Conservation (phyloP, 2,329 filamentous ascomycete species). For the Cladosporium oxysporum region DNA sequence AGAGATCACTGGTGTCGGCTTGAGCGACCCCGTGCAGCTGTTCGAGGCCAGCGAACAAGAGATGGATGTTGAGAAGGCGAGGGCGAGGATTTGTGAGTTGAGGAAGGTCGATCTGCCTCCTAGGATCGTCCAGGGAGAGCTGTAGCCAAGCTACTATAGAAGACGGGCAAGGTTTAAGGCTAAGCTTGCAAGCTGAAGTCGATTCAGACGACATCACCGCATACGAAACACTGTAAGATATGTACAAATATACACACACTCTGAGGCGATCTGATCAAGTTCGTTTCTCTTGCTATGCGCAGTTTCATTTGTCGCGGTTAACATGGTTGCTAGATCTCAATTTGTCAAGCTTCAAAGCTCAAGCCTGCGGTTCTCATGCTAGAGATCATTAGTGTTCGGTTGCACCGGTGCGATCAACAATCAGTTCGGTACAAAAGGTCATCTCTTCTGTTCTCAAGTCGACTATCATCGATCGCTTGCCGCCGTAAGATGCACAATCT, state of each 20-base stretch:
- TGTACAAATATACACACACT: neutral
- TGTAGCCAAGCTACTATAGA: neutral
- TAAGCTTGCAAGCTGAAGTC: neutral
- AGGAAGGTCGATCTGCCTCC: constrained; percentile 14
- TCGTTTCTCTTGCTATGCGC: no score
- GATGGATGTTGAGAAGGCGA: constrained; percentile 15
- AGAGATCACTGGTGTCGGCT: neutral
- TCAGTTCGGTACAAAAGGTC: no score
- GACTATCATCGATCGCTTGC: no score
- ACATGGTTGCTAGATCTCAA: no score
- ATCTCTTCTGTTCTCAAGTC: no score
- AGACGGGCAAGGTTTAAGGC: neutral
- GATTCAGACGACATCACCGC: neutral
- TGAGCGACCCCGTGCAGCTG: constrained; percentile 9
- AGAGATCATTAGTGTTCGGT: no score
- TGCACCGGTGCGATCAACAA: no score
- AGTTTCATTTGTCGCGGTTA: no score
- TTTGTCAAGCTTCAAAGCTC: no score
- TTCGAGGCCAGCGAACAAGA: neutral
- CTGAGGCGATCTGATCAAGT: no score
- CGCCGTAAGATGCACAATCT: no score
- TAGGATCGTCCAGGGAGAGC: neutral
- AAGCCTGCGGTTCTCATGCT: no score
- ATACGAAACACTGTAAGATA: neutral
- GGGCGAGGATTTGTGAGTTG: constrained; percentile 13